Percentiles rank a stretch among this genome's conserved stretches.
phyloP scores from a whole-genome alignment of 129 eudicot species.

The Dittrichia graveolens region DNA sequence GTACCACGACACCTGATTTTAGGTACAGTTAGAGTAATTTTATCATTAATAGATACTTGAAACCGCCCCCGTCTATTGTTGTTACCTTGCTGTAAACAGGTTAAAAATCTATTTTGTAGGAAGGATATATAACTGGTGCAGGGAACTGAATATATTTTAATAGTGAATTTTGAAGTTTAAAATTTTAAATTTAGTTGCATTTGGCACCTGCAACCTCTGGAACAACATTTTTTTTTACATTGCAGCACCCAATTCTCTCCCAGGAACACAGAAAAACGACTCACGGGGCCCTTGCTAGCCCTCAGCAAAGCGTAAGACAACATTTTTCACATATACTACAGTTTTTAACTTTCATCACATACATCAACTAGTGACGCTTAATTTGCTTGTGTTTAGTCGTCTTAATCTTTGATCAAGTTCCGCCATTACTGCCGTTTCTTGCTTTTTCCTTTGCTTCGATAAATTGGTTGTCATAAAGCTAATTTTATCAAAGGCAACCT shows the following conservation, averaged over 20 bases:
- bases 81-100: neutral
- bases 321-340: constrained; percentile 25
- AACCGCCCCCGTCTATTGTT: neutral
- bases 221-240: constrained; percentile 33
- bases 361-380: constrained; percentile 30
- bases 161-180: neutral
- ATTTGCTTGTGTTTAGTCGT: constrained; percentile 61
- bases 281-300: constrained; percentile 35
- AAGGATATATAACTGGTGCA: neutral
- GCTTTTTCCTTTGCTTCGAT: constrained; percentile 96
- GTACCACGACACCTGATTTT: constrained; percentile 24
- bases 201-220: constrained; percentile 24
- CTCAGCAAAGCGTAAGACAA: constrained; percentile 28
- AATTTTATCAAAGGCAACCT: constrained; percentile 86
- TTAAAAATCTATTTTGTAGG: neutral
- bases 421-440: constrained; percentile 93
- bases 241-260: constrained; percentile 38
- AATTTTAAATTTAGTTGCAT: constrained; percentile 27
- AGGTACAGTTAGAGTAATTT: constrained; percentile 25
- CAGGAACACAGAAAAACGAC: constrained; percentile 36
- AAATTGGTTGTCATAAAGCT: constrained; percentile 72
- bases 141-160: neutral
- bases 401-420: constrained; percentile 87
- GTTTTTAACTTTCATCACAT: constrained; percentile 11
- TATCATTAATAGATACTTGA: neutral